phyloP scores from a whole-genome alignment of 2,329 filamentous ascomycete species.

The Malbranchea cinnamomea region DNA sequence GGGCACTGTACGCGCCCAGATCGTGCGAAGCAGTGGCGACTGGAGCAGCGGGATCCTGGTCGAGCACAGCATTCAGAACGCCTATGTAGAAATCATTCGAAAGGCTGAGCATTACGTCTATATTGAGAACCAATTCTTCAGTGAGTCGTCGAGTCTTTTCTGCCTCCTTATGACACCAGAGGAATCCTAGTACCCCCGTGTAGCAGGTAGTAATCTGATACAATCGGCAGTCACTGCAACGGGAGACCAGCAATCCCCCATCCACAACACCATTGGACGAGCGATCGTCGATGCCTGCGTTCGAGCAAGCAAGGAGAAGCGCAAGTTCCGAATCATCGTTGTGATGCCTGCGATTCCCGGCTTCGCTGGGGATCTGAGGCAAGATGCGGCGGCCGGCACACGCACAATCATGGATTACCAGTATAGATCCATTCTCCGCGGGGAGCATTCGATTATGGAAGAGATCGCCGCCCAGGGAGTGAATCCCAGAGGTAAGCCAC shows the following conservation, averaged over 20 bases:
- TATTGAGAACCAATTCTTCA: constrained; percentile 98
- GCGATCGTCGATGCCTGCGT: constrained; percentile 86
- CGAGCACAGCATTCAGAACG: constrained; percentile 73
- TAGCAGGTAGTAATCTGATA: not conserved
- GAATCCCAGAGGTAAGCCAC: constrained; percentile 43
- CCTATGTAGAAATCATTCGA: constrained; percentile 69
- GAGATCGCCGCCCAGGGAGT: constrained; percentile 59
- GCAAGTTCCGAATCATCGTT: constrained; percentile 82
- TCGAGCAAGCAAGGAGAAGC: constrained; percentile 59
- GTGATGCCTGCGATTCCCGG: constrained; percentile 82
- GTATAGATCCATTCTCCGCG: constrained; percentile 86
- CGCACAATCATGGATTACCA: constrained; percentile 96
- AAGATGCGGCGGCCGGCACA: constrained; percentile 70
- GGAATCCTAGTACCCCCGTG: constrained; percentile 11
- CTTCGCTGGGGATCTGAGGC: constrained; percentile 77
- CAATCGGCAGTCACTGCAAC: constrained; percentile 54
- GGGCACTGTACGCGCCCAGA: constrained; percentile 65
- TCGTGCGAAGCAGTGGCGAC: constrained; percentile 68
- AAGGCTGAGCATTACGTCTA: constrained; percentile 87
- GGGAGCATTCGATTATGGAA: constrained; percentile 77
- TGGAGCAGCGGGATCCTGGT: constrained; percentile 45
- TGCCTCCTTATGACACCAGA: constrained; percentile 1
- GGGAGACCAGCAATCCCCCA: constrained; percentile 64
- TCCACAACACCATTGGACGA: constrained; percentile 73
- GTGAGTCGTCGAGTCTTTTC: constrained; percentile 21